Conservation (phyloP, 805 yeast genomes). For the Metschnikowia lunata region DNA sequence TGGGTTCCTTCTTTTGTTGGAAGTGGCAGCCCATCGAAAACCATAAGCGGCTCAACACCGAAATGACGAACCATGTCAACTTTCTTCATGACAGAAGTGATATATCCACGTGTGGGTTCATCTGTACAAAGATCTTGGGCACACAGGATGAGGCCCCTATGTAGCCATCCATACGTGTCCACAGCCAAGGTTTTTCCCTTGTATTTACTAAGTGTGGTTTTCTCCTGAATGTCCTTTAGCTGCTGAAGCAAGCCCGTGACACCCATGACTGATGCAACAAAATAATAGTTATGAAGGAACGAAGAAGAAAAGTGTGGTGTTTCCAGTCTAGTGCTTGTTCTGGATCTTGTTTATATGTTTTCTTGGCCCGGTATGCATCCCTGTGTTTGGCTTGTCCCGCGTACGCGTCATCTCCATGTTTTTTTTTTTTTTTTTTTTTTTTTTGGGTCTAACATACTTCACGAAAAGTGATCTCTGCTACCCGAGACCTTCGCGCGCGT, state of each 20-base stretch:
- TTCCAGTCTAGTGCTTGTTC: no score
- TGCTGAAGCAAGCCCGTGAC: conserved; percentile 78
- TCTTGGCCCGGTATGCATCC: no score
- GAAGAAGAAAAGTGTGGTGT: no score
- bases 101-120: conserved; percentile 64
- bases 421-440: no score
- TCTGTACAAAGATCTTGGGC: conserved; percentile 76
- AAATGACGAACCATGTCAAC: conserved; percentile 61
- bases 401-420: no score
- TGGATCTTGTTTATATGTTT: no score
- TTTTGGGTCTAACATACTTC: no score
- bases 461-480: no score
- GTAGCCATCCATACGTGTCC: conserved; percentile 98
- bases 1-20: conserved; percentile 79
- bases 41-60: conserved; percentile 78
- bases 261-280: conserved; percentile 51
- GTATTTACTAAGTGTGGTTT: conserved; percentile 53
- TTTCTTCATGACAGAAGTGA: conserved; percentile 64
- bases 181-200: conserved; percentile 78
- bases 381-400: no score
- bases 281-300: no score
- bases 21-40: conserved; percentile 87
- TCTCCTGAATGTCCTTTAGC: conserved; percentile 67
- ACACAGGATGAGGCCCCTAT: conserved; percentile 77
- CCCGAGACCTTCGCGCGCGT: no score